A percentile compares a stretch with the other conserved stretches of the same genome.
These are phyloP conservation scores for Singerocomus inundabilis DNA, from an alignment of 1,284 basidiomycete genomes.

Conservation along the genomic window DNA sequence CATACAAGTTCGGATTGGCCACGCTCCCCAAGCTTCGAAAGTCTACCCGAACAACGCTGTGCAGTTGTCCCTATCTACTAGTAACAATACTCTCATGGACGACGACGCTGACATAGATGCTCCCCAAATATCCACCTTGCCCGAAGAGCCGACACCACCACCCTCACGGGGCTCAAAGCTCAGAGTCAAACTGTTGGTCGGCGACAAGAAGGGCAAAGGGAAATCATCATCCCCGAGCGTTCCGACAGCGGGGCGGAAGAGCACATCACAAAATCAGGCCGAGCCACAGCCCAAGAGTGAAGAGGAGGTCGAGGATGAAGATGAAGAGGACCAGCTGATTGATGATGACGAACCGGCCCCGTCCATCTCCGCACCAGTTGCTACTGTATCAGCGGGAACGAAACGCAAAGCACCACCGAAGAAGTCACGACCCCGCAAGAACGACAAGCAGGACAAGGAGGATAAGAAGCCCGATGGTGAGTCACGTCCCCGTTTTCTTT, in stretches of 20 bases:
- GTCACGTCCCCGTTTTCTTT: slow-evolving; percentile 15
- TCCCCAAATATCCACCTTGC: slow-evolving; percentile 73
- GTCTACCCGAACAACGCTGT: not conserved
- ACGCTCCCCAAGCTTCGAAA: slow-evolving; percentile 1
- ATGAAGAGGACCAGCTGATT: slow-evolving; percentile 75
- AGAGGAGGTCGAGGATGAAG: slow-evolving; percentile 56
- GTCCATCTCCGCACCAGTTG: slow-evolving; percentile 33
- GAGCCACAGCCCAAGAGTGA: slow-evolving; percentile 31
- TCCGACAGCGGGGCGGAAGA: slow-evolving; percentile 28
- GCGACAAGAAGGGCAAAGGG: slow-evolving; percentile 41
- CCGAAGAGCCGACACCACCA: slow-evolving; percentile 66
- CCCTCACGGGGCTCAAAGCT: slow-evolving; percentile 47
- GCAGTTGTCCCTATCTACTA: not conserved
- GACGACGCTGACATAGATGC: slow-evolving; percentile 71
- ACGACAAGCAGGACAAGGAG: slow-evolving; percentile 37
- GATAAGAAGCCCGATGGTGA: slow-evolving; percentile 34
- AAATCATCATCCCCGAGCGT: slow-evolving; percentile 33
- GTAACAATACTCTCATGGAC: slow-evolving; percentile 34
- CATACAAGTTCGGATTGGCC: not conserved
- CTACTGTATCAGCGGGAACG: slow-evolving; percentile 30
- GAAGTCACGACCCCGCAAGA: slow-evolving; percentile 53
- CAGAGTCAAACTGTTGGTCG: slow-evolving; percentile 51
- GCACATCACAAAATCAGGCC: slow-evolving; percentile 14
- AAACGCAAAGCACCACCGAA: slow-evolving; percentile 46
- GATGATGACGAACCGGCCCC: slow-evolving; percentile 53